Conservation (phyloP, 2,329 filamentous ascomycete genomes). For the Aspergillus quadricinctus region DNA sequence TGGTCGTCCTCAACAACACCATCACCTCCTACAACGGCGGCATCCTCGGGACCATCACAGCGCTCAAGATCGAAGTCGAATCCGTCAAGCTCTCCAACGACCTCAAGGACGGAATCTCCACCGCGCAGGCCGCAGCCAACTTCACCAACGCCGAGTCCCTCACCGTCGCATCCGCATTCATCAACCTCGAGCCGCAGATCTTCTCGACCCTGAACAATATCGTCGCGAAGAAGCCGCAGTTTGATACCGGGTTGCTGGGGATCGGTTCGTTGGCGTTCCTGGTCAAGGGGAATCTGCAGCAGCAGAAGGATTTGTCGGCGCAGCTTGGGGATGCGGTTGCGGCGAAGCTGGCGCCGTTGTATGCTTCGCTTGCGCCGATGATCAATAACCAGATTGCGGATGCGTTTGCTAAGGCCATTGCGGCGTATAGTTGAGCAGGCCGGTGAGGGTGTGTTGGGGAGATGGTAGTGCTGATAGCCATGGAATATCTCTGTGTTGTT, state of each 20-base stretch:
- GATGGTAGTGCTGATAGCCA: too few relatives aligned
- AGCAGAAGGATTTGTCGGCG: conserved; percentile 10
- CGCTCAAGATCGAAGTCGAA: conserved; percentile 15
- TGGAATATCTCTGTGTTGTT: too few relatives aligned
- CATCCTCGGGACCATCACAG: conserved; percentile 8
- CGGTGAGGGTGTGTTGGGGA: too few relatives aligned
- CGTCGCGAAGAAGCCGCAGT: conserved; percentile 13
- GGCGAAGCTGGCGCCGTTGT: conserved; percentile 11
- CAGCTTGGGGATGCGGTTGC: conserved; percentile 11
- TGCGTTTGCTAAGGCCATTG: conserved; percentile 14
- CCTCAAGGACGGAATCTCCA: conserved; percentile 7
- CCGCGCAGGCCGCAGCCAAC: conserved; percentile 9
- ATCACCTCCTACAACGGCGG: conserved; percentile 15
- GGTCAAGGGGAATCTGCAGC: conserved; percentile 13
- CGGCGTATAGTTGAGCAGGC: conserved; percentile 2
- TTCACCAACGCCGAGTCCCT: conserved; percentile 14
- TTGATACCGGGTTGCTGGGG: conserved; percentile 14
- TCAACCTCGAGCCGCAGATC: conserved; percentile 16
- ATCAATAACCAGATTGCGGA: conserved; percentile 12
- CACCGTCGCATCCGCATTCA: conserved; percentile 9
- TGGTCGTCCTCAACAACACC: conserved; percentile 13
- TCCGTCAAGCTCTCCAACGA: conserved; percentile 6
- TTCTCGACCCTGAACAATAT: conserved; percentile 14
- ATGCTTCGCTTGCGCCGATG: conserved; percentile 12
- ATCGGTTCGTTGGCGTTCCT: conserved; percentile 13